Evolutionary conservation across 257 asterid species (phyloP).

Genomic region (Dorcoceras hygrometricum): DNA sequence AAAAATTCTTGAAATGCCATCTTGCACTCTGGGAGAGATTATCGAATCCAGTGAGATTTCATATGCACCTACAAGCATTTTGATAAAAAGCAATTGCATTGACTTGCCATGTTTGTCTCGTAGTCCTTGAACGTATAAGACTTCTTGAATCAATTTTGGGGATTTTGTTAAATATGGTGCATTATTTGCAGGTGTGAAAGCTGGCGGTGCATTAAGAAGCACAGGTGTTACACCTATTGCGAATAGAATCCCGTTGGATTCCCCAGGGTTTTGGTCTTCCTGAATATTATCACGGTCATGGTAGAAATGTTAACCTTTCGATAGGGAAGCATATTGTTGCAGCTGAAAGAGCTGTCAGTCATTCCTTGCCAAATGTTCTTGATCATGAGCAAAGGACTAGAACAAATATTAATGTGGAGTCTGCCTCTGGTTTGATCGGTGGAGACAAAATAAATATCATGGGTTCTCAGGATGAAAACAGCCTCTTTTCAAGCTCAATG

Average conservation of each 20-base stretch:
- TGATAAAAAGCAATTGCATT: background rate
- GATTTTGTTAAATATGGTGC: background rate
- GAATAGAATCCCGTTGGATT: constrained; percentile 50
- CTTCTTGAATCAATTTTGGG: constrained; percentile 13
- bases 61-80: background rate
- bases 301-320: constrained; percentile 43
- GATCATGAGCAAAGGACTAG: constrained; percentile 56
- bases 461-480: constrained; percentile 72
- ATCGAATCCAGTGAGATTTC: constrained; percentile 9
- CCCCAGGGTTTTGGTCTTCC: constrained; percentile 55
- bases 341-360: constrained; percentile 56
- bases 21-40: background rate
- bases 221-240: constrained; percentile 54
- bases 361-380: constrained; percentile 70
- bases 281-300: constrained; percentile 53
- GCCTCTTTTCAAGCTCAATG: constrained; percentile 35
- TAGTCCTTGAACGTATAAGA: background rate
- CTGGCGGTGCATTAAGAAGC: constrained; percentile 45
- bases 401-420: constrained; percentile 42
- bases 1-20: constrained; percentile 10
- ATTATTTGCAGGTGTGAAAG: constrained; percentile 52
- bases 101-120: constrained; percentile 2
- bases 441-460: constrained; percentile 54
- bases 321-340: constrained; percentile 56
- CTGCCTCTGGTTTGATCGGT: constrained; percentile 50